Evolutionary conservation across 2,329 filamentous ascomycete species (phyloP).

Genomic region (Hypomyces perniciosus): DNA sequence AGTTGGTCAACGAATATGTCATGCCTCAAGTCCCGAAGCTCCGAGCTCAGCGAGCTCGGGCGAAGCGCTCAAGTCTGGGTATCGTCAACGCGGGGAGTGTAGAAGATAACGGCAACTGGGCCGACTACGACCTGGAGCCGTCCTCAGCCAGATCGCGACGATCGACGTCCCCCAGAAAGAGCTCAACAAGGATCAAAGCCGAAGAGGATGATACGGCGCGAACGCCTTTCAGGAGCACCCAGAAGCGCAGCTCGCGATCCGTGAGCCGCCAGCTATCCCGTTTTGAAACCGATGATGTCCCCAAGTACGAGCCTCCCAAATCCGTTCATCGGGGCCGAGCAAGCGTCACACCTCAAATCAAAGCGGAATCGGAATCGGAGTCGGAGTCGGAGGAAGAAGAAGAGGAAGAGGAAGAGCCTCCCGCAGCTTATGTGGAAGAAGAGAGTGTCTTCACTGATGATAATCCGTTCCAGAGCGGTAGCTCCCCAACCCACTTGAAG

Average conservation of each 20-base stretch:
- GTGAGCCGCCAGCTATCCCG: conserved; percentile 49
- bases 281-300: conserved; percentile 40
- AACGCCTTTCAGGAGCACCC: conserved; percentile 38
- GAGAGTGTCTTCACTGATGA: conserved; percentile 73
- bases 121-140: conserved; percentile 51
- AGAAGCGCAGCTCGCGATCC: conserved; percentile 50
- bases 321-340: conserved; percentile 47
- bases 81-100: conserved; percentile 66
- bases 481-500: conserved; percentile 54
- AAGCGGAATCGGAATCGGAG: conserved; percentile 49
- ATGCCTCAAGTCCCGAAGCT: conserved; percentile 73
- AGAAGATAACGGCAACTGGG: conserved; percentile 57
- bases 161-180: conserved; percentile 50
- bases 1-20: conserved; percentile 74
- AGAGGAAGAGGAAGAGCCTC: conserved; percentile 12
- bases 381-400: conserved; percentile 38
- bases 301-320: conserved; percentile 27
- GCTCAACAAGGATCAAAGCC: conserved; percentile 46
- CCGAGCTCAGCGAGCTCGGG: conserved; percentile 65
- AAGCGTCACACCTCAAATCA: conserved; percentile 47
- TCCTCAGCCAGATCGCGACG: conserved; percentile 45
- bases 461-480: conserved; percentile 89
- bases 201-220: conserved; percentile 40
- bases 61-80: conserved; percentile 80
- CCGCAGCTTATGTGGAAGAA: conserved; percentile 35